A percentile compares a stretch with the other conserved stretches of the same genome.
Evolutionary conservation across 495 filamentous ascomycete genomes (phyloP).

Genomic region (Viridothelium virens): DNA sequence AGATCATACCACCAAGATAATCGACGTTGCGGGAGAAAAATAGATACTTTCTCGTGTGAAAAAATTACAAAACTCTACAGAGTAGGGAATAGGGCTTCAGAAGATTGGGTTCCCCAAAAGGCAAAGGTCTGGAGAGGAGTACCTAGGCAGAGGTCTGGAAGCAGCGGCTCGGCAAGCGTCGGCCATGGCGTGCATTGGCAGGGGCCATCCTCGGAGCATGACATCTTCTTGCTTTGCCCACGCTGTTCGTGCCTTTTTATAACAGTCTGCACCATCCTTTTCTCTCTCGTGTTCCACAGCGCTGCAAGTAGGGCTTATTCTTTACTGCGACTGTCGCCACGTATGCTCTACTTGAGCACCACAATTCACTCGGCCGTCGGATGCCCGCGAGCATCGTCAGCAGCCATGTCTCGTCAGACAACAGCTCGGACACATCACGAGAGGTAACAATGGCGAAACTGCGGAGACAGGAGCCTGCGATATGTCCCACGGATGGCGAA

Average conservation of each 20-base stretch:
- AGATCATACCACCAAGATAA: too few relatives aligned
- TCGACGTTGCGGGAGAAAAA: too few relatives aligned
- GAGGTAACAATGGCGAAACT: slow-evolving; percentile 8
- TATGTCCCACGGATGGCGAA: slow-evolving; percentile 37
- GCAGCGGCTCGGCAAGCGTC: not conserved
- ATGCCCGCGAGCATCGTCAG: slow-evolving; percentile 8
- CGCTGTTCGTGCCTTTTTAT: not conserved
- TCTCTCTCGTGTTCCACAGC: too few relatives aligned
- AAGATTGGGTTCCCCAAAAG: too few relatives aligned
- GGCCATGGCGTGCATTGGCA: not conserved
- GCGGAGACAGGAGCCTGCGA: slow-evolving; percentile 21
- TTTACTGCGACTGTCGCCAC: not conserved
- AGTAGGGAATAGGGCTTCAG: too few relatives aligned
- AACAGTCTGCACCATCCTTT: not conserved
- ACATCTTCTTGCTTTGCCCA: not conserved
- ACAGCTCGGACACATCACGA: slow-evolving; percentile 7
- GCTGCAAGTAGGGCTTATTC: not conserved
- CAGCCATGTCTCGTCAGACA: slow-evolving; percentile 12
- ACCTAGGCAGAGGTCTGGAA: not conserved
- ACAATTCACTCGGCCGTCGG: not conserved
- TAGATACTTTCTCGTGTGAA: too few relatives aligned
- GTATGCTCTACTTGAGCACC: not conserved
- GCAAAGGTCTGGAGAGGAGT: not conserved
- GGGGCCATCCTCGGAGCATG: not conserved
- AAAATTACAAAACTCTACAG: too few relatives aligned